These are phyloP conservation scores for Colletotrichum coccodes DNA, from an alignment of 2,329 filamentous ascomycete genomes.

Conservation along the genomic window DNA sequence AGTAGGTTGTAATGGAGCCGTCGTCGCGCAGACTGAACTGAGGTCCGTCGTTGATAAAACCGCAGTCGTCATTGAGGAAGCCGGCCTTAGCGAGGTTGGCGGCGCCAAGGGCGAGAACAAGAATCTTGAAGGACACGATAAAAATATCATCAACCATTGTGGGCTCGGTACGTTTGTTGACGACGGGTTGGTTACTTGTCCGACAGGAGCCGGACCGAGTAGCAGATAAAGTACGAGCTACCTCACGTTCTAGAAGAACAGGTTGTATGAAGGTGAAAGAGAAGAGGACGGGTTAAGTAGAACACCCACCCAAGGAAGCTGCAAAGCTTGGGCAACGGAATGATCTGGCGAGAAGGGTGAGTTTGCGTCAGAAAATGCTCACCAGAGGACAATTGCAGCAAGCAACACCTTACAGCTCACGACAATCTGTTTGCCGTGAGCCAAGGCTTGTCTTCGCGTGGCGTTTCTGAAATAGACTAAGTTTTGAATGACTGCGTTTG, in stretches of 20 bases:
- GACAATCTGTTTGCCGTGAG: neutral
- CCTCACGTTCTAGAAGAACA: neutral
- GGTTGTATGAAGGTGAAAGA: neutral
- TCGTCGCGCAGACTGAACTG: constrained; percentile 14
- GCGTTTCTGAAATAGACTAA: too few species aligned
- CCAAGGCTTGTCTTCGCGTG: neutral
- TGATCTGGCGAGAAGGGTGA: neutral
- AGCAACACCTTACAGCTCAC: neutral
- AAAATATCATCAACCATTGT: neutral
- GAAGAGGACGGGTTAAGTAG: neutral
- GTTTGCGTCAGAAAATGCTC: neutral
- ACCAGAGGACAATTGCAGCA: neutral
- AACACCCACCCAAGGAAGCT: neutral
- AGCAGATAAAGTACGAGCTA: too few species aligned
- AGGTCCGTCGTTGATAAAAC: neutral
- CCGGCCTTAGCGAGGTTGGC: neutral
- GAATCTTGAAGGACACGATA: neutral
- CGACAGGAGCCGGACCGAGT: too few species aligned
- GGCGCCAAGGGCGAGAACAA: neutral
- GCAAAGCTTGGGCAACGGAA: neutral
- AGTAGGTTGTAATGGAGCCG: constrained; percentile 23
- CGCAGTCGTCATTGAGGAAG: constrained; percentile 25
- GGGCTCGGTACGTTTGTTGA: too few species aligned
- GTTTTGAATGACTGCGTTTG: neutral
- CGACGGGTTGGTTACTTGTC: too few species aligned